Conservation (phyloP, 176 grass and related monocot species). For the Triticum aestivum region DNA sequence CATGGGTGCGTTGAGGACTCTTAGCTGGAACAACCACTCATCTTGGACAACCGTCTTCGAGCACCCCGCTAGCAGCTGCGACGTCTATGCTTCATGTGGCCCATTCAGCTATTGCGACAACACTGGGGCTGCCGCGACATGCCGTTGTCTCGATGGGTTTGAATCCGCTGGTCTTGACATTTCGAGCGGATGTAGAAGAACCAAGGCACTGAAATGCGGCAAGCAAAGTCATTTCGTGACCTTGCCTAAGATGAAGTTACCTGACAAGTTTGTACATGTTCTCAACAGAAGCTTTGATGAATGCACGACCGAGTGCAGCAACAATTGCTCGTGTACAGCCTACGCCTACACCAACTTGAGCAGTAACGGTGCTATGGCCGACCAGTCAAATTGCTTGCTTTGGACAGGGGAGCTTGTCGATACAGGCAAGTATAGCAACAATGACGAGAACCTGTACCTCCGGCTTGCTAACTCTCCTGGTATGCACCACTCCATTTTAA, state of each 20-base stretch:
- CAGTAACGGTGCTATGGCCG: not conserved
- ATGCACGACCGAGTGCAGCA: constrained; percentile 21
- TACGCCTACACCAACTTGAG: constrained; percentile 10
- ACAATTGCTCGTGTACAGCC: constrained; percentile 40
- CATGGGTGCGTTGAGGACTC: not conserved
- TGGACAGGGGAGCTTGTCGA: constrained; percentile 44
- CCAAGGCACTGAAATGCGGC: not conserved
- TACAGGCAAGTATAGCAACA: not conserved
- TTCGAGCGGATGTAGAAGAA: constrained; percentile 32
- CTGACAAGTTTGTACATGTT: constrained; percentile 12
- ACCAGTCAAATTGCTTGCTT: constrained; percentile 32
- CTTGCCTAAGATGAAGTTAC: constrained; percentile 23
- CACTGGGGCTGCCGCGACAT: not conserved
- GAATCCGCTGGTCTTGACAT: not conserved
- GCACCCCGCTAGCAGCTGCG: not conserved
- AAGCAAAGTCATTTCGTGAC: constrained; percentile 6
- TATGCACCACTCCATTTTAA: constrained; percentile 6
- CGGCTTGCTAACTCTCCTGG: constrained; percentile 31
- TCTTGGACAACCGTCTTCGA: not conserved
- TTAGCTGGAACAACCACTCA: not conserved
- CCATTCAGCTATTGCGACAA: constrained; percentile 27
- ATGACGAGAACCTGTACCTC: constrained; percentile 39
- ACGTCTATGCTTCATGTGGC: constrained; percentile 24
- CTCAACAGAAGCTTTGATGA: constrained; percentile 18
- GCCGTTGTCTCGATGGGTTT: constrained; percentile 40